Base-by-base conservation (phyloP, 345 rosid species). In the Streptanthus diversifolius region DNA sequence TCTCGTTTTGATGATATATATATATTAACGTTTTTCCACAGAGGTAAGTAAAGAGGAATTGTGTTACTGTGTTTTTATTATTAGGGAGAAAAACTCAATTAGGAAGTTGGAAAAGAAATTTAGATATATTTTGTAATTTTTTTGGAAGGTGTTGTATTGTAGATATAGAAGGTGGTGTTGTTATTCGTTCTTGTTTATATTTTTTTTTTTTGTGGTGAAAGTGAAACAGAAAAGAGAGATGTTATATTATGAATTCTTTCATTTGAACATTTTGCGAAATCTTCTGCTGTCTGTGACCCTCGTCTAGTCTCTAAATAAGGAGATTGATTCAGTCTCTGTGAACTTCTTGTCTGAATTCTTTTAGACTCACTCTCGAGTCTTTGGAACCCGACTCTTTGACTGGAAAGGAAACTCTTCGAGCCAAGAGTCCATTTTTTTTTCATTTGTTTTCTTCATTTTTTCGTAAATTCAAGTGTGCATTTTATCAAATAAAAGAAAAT, bases 131-230 rank as follows among this genome's bases (percentile, higher is more conserved):
- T 61, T 19, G 33, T 40, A 10, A 8, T 68, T 67, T 66, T 66
- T 74, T 59, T 60, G 73, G 24, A 75, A 57, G 33, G 41, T 71
- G 56, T 47, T 66, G 54, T 68, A 25, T 60, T 68, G 70, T 68
- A 75, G 79, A 75, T 68, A 68, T 32, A 75, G 70, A 40, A 41
- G 58, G 1, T 14, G 58, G 1, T 14, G 27, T n/a, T 60, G 14
- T 48, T 17, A 54, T 59, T 49, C 61, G 37, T 59, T 30, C 21
- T 59, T 68, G 39, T 32, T 47, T 25, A 35, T 25, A 22, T 51
- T 2, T 14, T 12, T 15, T 14, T 21, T 72, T 17, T 51, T 8
- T 52, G 21, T 53, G 17, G 33, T 24, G 49, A 65, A 65, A 17
- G 24, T 45, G 35, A 49, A 61, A 64, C 57, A 21, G 43, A 53